These are phyloP conservation scores for Starmerella apis DNA, from an alignment of 805 yeast genomes.

Conservation along the genomic window DNA sequence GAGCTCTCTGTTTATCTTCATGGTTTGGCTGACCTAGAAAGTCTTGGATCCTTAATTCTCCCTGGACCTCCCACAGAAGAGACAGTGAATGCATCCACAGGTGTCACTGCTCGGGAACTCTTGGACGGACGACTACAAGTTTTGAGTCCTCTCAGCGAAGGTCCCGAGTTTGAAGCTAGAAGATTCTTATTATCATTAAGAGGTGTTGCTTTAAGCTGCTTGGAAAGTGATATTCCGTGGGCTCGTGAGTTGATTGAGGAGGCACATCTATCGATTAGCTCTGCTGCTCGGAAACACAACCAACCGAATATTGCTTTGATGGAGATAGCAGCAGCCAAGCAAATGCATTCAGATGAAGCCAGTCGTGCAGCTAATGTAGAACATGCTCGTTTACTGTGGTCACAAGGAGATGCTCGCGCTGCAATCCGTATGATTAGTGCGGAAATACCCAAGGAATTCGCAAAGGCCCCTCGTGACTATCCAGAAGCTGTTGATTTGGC, in stretches of 20 bases:
- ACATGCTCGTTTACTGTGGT: constrained; percentile 59
- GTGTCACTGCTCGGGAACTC: constrained; percentile 4
- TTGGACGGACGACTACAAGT: constrained; percentile 15
- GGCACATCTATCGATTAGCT: constrained; percentile 40
- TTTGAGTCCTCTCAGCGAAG: constrained; percentile 30
- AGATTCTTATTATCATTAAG: constrained; percentile 53
- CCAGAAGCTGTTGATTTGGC: constrained; percentile 40
- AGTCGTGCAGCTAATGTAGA: constrained; percentile 12
- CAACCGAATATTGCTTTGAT: constrained; percentile 46
- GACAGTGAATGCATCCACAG: not conserved
- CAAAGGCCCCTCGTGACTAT: constrained; percentile 10
- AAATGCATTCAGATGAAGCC: constrained; percentile 11
- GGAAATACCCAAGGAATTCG: constrained; percentile 27
- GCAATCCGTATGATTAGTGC: constrained; percentile 59
- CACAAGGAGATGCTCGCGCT: constrained; percentile 73
- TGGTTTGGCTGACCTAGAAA: constrained; percentile 48
- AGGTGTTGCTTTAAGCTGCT: constrained; percentile 35
- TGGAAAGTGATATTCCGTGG: constrained; percentile 10
- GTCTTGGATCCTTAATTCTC: constrained; percentile 29
- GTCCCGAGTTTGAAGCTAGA: constrained; percentile 49
- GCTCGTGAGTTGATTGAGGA: constrained; percentile 33
- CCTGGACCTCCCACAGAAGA: constrained; percentile 9
- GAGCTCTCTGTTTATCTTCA: constrained; percentile 45
- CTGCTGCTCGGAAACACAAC: constrained; percentile 37
- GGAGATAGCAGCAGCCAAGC: constrained; percentile 22